Evolutionary conservation across 495 filamentous ascomycete species (phyloP), one percentile per base, ranked within the genome.

Genomic region (Penicillium salamii): DNA sequence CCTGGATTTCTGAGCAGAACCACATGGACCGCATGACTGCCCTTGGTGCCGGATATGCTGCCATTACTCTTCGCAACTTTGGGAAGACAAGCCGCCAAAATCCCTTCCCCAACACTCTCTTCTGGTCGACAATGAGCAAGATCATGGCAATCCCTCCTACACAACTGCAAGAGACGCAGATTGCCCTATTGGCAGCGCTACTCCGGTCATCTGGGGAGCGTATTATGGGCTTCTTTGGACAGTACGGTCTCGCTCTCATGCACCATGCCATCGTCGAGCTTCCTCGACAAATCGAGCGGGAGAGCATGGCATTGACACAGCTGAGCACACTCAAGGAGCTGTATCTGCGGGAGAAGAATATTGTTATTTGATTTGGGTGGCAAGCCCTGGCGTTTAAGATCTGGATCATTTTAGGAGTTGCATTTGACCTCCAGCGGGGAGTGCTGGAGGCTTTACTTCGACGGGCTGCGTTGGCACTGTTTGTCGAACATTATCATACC

Each of bases 21-120:
- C 90, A 97, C 68, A 76, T 77, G 49, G 85, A 90, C 56, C 79
- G 88, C 17, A 92, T 96, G 87, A 86, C 82, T 6, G 93, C 91
- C 2, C 70, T 97, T 1, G 89, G 82, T 0, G 84, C 87, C 14
- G 95, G 95, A 2, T 99, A 82, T 61, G 85, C 91, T 0, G 79
- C 92, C 6, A 69, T 97, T 13, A 78, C 85, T 2, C 74, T 96
- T 5, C 84, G 92, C 26, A 87, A 95, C 55, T 98, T 95, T 58
- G 74, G 76, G 26, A 83, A 77, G 52, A 80, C 83, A 0, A 71
- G 72, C 23, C 72, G 74, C n/a, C 63, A 62, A 17, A 95, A 95
- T 50, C 90, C 92, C 0, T 90, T 85, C 59, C 89, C 91, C 0
- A 85, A 87, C 34, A 74, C 74, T 19, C 74, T 90, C 19, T 97